A percentile compares a stretch with the other conserved stretches of the same genome.
Conservation (phyloP, 305 asterid genomes). For the Striga hermonthica region DNA sequence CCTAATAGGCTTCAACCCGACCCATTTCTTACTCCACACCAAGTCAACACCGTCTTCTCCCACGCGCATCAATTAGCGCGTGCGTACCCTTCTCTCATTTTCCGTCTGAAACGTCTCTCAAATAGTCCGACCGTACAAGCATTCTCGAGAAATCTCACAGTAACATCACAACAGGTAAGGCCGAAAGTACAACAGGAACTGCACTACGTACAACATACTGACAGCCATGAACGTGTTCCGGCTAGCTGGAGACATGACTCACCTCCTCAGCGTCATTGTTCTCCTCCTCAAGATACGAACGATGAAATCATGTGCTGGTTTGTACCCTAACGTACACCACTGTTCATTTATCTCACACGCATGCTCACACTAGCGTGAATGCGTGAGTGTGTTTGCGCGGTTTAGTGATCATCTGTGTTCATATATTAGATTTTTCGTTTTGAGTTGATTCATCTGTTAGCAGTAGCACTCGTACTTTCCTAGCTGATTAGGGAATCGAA, state of each 20-base stretch:
- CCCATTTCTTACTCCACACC: conserved; percentile 31
- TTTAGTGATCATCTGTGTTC: neutral
- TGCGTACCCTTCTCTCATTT: no score
- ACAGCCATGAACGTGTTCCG: conserved; percentile 40
- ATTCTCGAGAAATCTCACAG: neutral
- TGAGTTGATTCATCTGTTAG: neutral
- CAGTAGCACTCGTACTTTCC: no score
- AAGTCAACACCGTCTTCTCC: neutral
- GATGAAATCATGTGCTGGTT: conserved; percentile 50
- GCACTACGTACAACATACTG: neutral
- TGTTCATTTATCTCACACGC: neutral
- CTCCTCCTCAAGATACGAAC: conserved; percentile 48
- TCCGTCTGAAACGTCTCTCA: neutral
- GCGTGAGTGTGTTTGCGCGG: neutral
- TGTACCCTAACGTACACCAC: neutral
- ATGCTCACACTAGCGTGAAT: neutral
- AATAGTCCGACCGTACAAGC: neutral
- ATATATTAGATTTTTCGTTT: neutral
- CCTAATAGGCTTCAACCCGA: conserved; percentile 18
- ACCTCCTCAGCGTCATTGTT: conserved; percentile 41
- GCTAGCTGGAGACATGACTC: conserved; percentile 45
- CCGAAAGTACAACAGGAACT: neutral
- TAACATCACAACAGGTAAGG: neutral
- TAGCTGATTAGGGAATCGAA: neutral
- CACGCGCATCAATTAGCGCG: no score